Base-by-base conservation (phyloP, 129 eudicot genomes). In the Helianthus tuberosus region DNA sequence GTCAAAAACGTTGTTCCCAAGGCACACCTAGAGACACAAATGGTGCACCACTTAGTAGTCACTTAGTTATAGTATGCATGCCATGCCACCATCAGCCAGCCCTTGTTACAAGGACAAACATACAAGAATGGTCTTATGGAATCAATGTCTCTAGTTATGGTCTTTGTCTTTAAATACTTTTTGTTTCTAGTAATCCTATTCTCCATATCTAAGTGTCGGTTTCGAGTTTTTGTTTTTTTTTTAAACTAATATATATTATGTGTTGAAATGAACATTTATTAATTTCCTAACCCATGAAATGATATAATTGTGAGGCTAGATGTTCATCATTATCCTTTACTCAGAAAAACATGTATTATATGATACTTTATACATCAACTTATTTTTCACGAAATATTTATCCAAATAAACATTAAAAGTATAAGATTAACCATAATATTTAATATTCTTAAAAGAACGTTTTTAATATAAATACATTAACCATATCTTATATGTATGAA, bases 31-130 rank as follows among this genome's bases (percentile, higher is more conserved):
- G 67, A 79, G 69, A 75, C 48, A 69, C 69, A 68, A 59, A 70
- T 75, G 81, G 80, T 69, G 68, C 81, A 63, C 81, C 71, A 75
- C 77, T 77, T 68, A 61, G 59, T 44, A 75, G 74, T 77, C 59
- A 61, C 23, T 20, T 20, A 20, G n/a, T n/a, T n/a, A 2, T 25
- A 25, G 59, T 44, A 57, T 68, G 17, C 38, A 14, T 53, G 54
- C 75, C 38, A 14, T 53, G 54, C 75, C 67, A 69, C 75, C 79
- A 73, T 36, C 57, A 75, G 66, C 81, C 57, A 75, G 66, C 81
- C 90, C 95, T 68, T 79, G 83, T 81, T 78, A 83, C 84, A 89
- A 69, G 89, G 95, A 77, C 83, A 80, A 80, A 84, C 84, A 83
- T 68, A 86, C 68, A 60, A 54, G 87, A 85, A 86, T 89, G 86